A percentile compares a stretch with the other conserved stretches of the same genome.
These are phyloP conservation scores for Mrakia hoshinonis DNA, from an alignment of 768 basidiomycete species.

Conservation along the genomic window DNA sequence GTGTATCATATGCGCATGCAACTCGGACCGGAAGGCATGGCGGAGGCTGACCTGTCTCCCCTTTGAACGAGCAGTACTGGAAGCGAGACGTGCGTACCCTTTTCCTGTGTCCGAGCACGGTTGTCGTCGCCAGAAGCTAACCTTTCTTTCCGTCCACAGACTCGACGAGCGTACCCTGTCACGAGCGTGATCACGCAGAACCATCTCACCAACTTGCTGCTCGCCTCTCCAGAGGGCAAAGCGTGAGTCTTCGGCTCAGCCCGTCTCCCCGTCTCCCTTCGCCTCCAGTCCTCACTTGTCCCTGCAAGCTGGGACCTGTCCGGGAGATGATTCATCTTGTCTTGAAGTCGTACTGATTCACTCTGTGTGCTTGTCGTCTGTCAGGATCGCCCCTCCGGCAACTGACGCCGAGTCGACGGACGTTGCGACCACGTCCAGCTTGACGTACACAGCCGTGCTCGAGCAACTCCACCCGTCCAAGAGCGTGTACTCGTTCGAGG, in stretches of 20 bases:
- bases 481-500: neutral
- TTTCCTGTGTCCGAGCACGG: too few relatives aligned
- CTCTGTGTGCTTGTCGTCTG: neutral
- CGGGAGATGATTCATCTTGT: too few relatives aligned
- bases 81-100: constrained; percentile 66
- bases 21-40: too few relatives aligned
- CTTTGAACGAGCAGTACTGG: constrained; percentile 60
- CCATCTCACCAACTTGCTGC: constrained; percentile 67
- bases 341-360: neutral
- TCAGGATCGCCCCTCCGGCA: neutral
- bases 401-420: neutral
- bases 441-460: constrained; percentile 8
- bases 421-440: neutral
- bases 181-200: constrained; percentile 79
- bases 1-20: too few relatives aligned
- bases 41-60: constrained; percentile 20
- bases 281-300: neutral
- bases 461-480: neutral
- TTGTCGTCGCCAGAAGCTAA: neutral
- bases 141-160: constrained; percentile 30
- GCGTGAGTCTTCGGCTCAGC: constrained; percentile 47
- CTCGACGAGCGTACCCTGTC: constrained; percentile 78
- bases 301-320: neutral
- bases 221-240: constrained; percentile 59
- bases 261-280: neutral